These are phyloP conservation scores for Leishmania tropica DNA, from an alignment of 208 protist species.

Conservation along the genomic window DNA sequence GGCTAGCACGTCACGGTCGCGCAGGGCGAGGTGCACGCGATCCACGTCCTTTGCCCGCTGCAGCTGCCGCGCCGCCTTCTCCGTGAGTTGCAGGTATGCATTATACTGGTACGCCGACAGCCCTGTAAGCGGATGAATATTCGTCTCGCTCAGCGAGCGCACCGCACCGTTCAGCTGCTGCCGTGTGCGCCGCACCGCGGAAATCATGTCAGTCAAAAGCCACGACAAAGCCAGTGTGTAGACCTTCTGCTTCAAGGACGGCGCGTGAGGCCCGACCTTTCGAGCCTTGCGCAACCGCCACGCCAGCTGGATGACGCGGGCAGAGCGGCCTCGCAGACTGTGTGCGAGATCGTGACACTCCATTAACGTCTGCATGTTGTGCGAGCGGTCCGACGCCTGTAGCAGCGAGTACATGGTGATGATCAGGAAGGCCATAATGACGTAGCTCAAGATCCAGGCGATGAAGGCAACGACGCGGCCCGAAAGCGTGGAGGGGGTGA, in stretches of 20 bases:
- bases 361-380: slow-evolving; percentile 63
- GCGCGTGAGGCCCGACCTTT: slow-evolving; percentile 17
- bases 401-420: slow-evolving; percentile 27
- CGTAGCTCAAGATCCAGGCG: slow-evolving; percentile 58
- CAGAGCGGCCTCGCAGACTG: slow-evolving; percentile 44
- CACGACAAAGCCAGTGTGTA: slow-evolving; percentile 39
- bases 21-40: slow-evolving; percentile 51
- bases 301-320: slow-evolving; percentile 56
- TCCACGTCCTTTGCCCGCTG: slow-evolving; percentile 68
- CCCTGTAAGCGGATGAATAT: slow-evolving; percentile 46
- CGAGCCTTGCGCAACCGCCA: slow-evolving; percentile 52
- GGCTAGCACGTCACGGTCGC: slow-evolving; percentile 40
- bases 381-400: slow-evolving; percentile 32
- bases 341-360: slow-evolving; percentile 54
- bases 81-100: slow-evolving; percentile 37
- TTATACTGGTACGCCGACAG: slow-evolving; percentile 50
- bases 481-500: slow-evolving; percentile 49
- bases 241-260: slow-evolving; percentile 30
- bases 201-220: slow-evolving; percentile 44
- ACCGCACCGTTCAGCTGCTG: slow-evolving; percentile 37
- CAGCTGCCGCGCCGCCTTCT: slow-evolving; percentile 45
- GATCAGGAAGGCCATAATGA: slow-evolving; percentile 39
- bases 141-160: slow-evolving; percentile 43
- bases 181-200: slow-evolving; percentile 43
- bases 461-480: slow-evolving; percentile 55